Percentiles rank a stretch among this genome's conserved stretches.
These are phyloP conservation scores for Oryza meridionalis DNA, from an alignment of 176 grass and related monocot genomes.

Conservation along the genomic window DNA sequence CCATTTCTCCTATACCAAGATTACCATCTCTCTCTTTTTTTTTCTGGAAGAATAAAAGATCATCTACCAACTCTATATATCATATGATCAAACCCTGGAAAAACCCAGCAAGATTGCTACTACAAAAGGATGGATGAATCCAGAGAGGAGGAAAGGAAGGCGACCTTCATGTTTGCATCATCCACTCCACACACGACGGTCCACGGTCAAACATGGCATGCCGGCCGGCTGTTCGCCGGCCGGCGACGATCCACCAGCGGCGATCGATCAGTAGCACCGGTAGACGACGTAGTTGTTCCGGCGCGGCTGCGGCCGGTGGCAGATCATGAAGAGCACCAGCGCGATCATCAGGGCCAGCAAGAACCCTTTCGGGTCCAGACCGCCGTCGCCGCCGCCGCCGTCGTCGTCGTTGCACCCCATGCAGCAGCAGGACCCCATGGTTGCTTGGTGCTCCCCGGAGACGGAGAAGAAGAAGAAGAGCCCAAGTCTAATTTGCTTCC, in stretches of 20 bases:
- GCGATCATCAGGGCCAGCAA: slow-evolving; percentile 73
- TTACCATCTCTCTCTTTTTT: neutral
- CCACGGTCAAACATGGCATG: slow-evolving; percentile 3
- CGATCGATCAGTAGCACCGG: slow-evolving; percentile 43
- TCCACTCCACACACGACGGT: neutral
- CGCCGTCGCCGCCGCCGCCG: neutral
- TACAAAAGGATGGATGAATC: slow-evolving; percentile 29
- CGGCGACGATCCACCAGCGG: neutral
- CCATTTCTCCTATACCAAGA: neutral
- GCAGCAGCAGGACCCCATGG: slow-evolving; percentile 79
- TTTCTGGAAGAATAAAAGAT: neutral
- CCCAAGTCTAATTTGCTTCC: neutral
- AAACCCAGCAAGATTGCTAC: slow-evolving; percentile 13
- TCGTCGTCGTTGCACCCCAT: slow-evolving; percentile 35
- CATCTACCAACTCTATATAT: neutral
- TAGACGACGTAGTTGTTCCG: slow-evolving; percentile 54
- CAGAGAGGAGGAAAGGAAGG: neutral
- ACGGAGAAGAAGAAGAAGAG: neutral
- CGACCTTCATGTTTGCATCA: slow-evolving; percentile 21
- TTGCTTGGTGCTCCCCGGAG: neutral
- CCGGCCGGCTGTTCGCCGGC: neutral
- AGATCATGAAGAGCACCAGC: slow-evolving; percentile 72
- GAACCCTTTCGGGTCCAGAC: slow-evolving; percentile 56
- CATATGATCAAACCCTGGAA: neutral
- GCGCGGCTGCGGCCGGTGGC: slow-evolving; percentile 55